These are phyloP conservation scores for Asterionellopsis glacialis DNA, from an alignment of 108 stramenopile species.

Conservation along the genomic window DNA sequence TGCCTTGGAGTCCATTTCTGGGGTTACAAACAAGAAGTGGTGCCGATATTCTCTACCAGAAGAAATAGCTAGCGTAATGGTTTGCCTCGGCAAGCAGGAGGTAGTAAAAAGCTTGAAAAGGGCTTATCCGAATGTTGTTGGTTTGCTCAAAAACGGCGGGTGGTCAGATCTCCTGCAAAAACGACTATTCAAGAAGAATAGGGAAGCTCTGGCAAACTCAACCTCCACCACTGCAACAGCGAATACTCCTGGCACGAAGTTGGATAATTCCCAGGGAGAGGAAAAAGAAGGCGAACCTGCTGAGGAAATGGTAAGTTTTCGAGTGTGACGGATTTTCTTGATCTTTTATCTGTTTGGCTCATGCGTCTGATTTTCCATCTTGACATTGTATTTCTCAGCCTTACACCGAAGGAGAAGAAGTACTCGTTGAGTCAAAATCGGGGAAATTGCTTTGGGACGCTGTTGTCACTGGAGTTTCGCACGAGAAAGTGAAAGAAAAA, in stretches of 20 bases:
- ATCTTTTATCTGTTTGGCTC: slow-evolving; percentile 6
- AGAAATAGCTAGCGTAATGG: slow-evolving; percentile 73
- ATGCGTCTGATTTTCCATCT: not conserved
- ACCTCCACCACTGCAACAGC: not conserved
- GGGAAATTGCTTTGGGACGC: slow-evolving; percentile 70
- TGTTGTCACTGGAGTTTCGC: slow-evolving; percentile 40
- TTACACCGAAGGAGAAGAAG: slow-evolving; percentile 60
- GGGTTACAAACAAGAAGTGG: slow-evolving; percentile 28
- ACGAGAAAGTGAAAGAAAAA: slow-evolving; percentile 15
- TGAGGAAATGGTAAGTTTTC: slow-evolving; percentile 15
- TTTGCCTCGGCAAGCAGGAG: slow-evolving; percentile 58
- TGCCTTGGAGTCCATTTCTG: not conserved
- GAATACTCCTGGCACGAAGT: not conserved
- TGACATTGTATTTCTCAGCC: slow-evolving; percentile 9
- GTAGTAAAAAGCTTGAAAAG: slow-evolving; percentile 52
- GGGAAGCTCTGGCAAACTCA: not conserved
- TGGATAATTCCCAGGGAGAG: slow-evolving; percentile 8
- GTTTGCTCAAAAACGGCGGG: slow-evolving; percentile 35
- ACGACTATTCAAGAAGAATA: slow-evolving; percentile 22
- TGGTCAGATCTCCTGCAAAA: slow-evolving; percentile 60
- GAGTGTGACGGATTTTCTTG: slow-evolving; percentile 18
- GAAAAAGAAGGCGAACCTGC: slow-evolving; percentile 11
- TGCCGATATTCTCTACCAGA: slow-evolving; percentile 59
- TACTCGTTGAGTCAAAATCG: slow-evolving; percentile 66
- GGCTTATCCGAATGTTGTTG: slow-evolving; percentile 44